Conservation (phyloP, 2,329 filamentous ascomycete genomes). For the Aureobasidium lini region DNA sequence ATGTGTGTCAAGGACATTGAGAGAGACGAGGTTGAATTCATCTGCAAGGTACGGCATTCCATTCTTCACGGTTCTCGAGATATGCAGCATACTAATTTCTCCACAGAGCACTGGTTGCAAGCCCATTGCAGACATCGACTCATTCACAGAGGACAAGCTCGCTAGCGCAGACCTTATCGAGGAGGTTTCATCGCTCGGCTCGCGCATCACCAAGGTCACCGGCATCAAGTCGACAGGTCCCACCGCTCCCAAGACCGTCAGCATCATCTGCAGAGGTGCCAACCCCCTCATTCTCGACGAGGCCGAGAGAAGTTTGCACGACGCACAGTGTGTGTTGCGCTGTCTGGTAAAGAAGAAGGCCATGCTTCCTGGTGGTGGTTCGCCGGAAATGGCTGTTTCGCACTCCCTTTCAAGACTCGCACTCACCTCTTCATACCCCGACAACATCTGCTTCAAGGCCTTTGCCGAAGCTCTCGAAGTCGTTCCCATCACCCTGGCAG, state of each 20-base stretch:
- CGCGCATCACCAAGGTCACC: conserved; percentile 89
- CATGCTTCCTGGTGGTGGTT: conserved; percentile 93
- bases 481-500: conserved; percentile 89
- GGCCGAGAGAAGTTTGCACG: conserved; percentile 92
- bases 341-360: conserved; percentile 99
- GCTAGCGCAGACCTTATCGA: conserved; percentile 89
- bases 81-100: conserved; percentile 12
- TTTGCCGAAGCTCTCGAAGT: conserved; percentile 98
- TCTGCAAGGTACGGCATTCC: conserved; percentile 62
- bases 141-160: conserved; percentile 97
- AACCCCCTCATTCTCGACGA: conserved; percentile 94
- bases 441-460: conserved; percentile 97
- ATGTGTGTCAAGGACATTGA: conserved; percentile 96
- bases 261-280: conserved; percentile 87
- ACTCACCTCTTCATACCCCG: conserved; percentile 77
- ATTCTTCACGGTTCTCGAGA: not conserved
- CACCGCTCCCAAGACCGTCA: conserved; percentile 70
- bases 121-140: conserved; percentile 95
- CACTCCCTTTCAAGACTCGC: conserved; percentile 76
- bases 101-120: conserved; percentile 82
- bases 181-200: conserved; percentile 78
- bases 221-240: conserved; percentile 65
- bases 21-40: conserved; percentile 96
- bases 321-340: conserved; percentile 93
- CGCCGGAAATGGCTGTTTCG: conserved; percentile 93